Percentiles rank a stretch among this genome's conserved stretches.
phyloP scores from a whole-genome alignment of 495 filamentous ascomycete genomes.

The Trichoderma orchidacearum region DNA sequence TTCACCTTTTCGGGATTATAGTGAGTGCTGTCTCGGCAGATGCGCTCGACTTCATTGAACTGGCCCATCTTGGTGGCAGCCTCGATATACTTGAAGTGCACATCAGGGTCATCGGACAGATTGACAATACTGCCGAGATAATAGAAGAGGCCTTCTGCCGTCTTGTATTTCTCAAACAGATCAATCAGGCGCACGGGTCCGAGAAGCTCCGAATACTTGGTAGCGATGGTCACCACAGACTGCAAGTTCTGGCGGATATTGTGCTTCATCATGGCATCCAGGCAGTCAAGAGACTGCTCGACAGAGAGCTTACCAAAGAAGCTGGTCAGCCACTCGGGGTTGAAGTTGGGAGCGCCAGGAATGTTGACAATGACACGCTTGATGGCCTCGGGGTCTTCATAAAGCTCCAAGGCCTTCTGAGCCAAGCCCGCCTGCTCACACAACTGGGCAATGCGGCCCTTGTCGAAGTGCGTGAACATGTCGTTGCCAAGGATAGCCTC shows the following conservation, averaged over 20 bases:
- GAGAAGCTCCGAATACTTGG: conserved; percentile 96
- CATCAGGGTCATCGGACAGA: conserved; percentile 84
- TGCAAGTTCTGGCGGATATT: conserved; percentile 97
- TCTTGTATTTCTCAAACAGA: conserved; percentile 93
- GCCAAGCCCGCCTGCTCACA: conserved; percentile 84
- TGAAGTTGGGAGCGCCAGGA: conserved; percentile 66
- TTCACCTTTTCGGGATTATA: conserved; percentile 97
- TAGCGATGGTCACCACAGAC: conserved; percentile 85
- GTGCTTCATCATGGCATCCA: conserved; percentile 87
- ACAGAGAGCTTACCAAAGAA: conserved; percentile 91
- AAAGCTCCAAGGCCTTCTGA: conserved; percentile 87
- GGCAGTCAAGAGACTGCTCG: conserved; percentile 84
- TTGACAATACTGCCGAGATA: conserved; percentile 98
- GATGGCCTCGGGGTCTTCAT: conserved; percentile 76
- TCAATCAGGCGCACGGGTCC: conserved; percentile 81
- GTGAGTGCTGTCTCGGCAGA: conserved; percentile 84
- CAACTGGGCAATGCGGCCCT: conserved; percentile 67
- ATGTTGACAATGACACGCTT: conserved; percentile 78
- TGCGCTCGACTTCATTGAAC: conserved; percentile 87
- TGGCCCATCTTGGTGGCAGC: conserved; percentile 87
- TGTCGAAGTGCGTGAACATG: conserved; percentile 95
- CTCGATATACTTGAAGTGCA: conserved; percentile 98
- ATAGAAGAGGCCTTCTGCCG: conserved; percentile 92
- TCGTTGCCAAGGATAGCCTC: conserved; percentile 95
- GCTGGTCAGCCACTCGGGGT: conserved; percentile 74